Base-by-base conservation (phyloP, 2,329 filamentous ascomycete genomes). In the Aspergillus cejpii region DNA sequence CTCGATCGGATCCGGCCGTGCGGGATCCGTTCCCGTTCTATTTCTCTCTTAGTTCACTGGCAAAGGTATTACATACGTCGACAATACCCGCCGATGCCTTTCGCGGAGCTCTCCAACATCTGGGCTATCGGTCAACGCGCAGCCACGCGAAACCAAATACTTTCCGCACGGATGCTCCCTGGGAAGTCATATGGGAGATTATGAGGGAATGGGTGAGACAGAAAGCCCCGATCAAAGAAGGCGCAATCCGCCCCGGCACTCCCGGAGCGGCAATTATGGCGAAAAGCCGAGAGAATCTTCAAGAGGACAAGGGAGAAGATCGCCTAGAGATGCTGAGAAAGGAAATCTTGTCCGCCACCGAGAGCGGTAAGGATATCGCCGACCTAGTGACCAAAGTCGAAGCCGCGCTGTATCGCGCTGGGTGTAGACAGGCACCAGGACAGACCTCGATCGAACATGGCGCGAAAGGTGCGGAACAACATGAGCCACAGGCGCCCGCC, bases 161-260 rank as follows among this genome's bases (percentile, higher is more conserved):
- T 59, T 82, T 97, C 67, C 94, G 94, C 71, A 97, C 92, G 0
- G 82, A 97, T 66, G 92, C 92, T 11, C 87, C 90, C 0, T 98
- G 89, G 89, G 74, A 74, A 3, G 82, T 87, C 0, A 78, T 98
- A 38, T 97, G 92, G 90, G 85, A 94, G 62, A 74, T 97, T 21
- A 92, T 97, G 80, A 78, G 87, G 20, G 89, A 95, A 67, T 98
- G 89, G 88, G 80, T 86, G 11, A 79, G 84, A 19, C 88, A 94
- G 62, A 85, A 84, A 58, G 76, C 79, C 0, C 89, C 90, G 0
- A 75, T 94, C 46, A 94, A 86, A 61, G 79, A 83, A 27, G 79
- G 78, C 1, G 80, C 80, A 15, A 74, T 94, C 44, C 84, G 80
- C 56, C 75, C 81, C 31, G 77, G 77, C n/a, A 86, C 77, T 41